Evolutionary conservation across 768 basidiomycete genomes (phyloP).

Genomic region (Gymnopilus dilepis): DNA sequence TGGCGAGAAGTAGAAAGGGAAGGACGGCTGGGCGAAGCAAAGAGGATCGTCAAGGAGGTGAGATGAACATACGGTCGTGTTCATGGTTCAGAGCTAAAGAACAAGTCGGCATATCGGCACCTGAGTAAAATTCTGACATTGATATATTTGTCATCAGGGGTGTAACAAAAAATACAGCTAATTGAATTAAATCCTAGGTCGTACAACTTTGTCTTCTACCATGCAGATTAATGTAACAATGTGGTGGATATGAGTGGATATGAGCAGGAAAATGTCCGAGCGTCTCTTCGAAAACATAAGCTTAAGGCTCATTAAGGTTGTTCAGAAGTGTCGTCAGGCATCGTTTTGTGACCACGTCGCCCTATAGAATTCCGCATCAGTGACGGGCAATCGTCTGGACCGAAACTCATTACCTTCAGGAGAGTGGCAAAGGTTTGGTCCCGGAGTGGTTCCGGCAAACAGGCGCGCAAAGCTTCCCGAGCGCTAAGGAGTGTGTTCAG

Average conservation of each 20-base stretch:
- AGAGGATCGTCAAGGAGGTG: constrained; percentile 40
- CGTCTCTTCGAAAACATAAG: constrained; percentile 16
- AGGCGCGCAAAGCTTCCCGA: constrained; percentile 92
- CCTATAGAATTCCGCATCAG: constrained; percentile 51
- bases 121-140: neutral
- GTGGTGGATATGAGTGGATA: constrained; percentile 36
- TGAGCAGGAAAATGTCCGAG: constrained; percentile 31
- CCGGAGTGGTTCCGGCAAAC: constrained; percentile 92
- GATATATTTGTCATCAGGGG: constrained; percentile 1
- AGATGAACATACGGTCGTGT: constrained; percentile 41
- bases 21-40: constrained; percentile 37
- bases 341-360: constrained; percentile 97
- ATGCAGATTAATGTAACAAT: constrained; percentile 38
- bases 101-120: neutral
- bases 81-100: constrained; percentile 32
- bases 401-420: constrained; percentile 70
- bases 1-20: constrained; percentile 63
- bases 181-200: constrained; percentile 31
- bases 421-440: constrained; percentile 92
- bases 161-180: constrained; percentile 30
- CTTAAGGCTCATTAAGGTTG: constrained; percentile 78
- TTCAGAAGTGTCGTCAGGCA: constrained; percentile 89
- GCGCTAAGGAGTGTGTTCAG: constrained; percentile 58
- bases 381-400: neutral
- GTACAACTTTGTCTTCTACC: constrained; percentile 38